Percentiles rank a stretch among this genome's conserved stretches.
Conservation (phyloP, 139 green algal species). For the Haematococcus lacustris region DNA sequence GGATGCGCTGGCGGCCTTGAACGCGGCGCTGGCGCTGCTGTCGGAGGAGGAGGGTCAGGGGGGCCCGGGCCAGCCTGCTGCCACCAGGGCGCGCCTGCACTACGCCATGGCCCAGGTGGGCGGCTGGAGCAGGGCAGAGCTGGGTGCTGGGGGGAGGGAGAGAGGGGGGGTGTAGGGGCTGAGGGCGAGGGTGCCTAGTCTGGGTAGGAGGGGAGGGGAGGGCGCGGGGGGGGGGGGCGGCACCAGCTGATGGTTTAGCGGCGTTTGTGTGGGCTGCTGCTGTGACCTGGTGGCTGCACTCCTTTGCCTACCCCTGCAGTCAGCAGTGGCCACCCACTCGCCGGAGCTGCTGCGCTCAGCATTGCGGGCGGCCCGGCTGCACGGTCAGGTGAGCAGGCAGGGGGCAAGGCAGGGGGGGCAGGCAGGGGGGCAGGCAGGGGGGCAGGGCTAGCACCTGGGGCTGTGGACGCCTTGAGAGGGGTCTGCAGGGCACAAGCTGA, state of each 20-base stretch:
- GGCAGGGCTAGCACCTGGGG: no score
- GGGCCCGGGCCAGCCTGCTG: no score
- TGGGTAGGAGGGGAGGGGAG: no score
- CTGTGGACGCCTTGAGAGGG: no score
- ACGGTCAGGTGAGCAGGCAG: conserved; percentile 15
- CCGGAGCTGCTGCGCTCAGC: conserved; percentile 15
- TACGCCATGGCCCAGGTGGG: not conserved
- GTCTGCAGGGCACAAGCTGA: not conserved
- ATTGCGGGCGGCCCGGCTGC: conserved; percentile 12
- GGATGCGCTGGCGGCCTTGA: not conserved
- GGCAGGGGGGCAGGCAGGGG: no score
- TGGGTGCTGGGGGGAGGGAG: not conserved
- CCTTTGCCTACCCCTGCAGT: conserved; percentile 6
- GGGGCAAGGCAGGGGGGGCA: not conserved
- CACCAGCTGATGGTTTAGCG: not conserved
- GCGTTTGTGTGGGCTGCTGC: not conserved
- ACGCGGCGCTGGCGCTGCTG: not conserved
- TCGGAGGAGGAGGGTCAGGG: not conserved
- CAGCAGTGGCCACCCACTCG: conserved; percentile 21
- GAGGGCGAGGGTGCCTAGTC: not conserved
- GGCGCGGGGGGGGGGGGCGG: no score
- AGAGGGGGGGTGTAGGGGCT: not conserved
- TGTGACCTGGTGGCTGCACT: not conserved
- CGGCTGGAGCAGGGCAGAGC: no score
- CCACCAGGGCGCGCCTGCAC: not conserved